Base-by-base conservation (phyloP, 106 monocot species). In the Platanthera zijinensis region DNA sequence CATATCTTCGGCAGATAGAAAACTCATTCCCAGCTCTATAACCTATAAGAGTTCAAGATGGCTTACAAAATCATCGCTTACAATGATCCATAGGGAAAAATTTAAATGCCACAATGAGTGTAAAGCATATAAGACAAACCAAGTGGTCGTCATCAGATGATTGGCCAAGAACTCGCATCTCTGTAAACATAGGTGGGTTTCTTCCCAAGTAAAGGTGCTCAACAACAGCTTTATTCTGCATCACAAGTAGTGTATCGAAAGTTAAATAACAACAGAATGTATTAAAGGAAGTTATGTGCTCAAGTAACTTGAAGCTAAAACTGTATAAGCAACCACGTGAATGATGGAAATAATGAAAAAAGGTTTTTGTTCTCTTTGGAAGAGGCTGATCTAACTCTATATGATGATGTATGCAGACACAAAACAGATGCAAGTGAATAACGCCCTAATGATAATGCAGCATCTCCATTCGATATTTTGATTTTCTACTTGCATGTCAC, bases 141-240 rank as follows among this genome's bases (percentile, higher is more conserved):
- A 97, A 82, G 80, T 97, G 94, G 68, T 97, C 97, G 74, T 91
- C 94, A 86, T 94, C 97, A 69, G 82, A 75, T 67, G 97, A 86
- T 79, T 89, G 79, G 78, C 78, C 52, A 78, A 97, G 81, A 83
- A 94, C 91, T 80, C 97, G 83, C 54, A 94, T 86, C 2, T 89
- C 88, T n/a, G 89, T 97, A 75, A 97, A 86, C 62, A 87, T 78
- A 51, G 97, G 97, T 25, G 97, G 91, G 50, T 68, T 92, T 71
- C 94, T 87, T 19, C 97, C 97, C 83, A 97, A 80, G 82, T 94
- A 94, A 74, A 97, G 94, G 67, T 88, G 84, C 71, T 88, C 86
- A 69, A 97, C 78, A 75, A 79, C 84, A 78, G 94, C 94, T 82
- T 97, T 90, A 50, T 71, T 78, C 97, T 97, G 86, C 72, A 75